Evolutionary conservation across 2,329 filamentous ascomycete genomes (phyloP), one percentile per base, ranked within the genome.

Genomic region (Cordyceps cateniannulata): DNA sequence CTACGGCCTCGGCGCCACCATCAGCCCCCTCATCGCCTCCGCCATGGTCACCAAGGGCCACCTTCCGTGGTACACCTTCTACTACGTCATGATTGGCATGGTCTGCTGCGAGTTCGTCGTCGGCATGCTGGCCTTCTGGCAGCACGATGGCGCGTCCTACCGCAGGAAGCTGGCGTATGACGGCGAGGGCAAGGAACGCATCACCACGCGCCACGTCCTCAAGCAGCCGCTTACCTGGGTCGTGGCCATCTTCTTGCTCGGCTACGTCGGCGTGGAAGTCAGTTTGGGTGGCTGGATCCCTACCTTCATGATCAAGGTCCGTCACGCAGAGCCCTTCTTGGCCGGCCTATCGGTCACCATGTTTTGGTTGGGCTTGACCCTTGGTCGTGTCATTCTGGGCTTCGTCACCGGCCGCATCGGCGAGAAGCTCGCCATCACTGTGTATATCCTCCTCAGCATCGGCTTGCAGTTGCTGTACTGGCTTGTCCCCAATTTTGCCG

Each of bases 321-420:
- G 92, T 16, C 72, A 87, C 42, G 90, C 86, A 3, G 81, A 78
- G 25, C 77, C 85, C 0, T 93, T 95, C 68, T 80, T 85, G 2
- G 86, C 88, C 38, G 91, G 91, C 3, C 84, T 95, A 75, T 85
- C 85, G 0, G 87, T 86, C 0, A 93, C 90, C 0, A 87, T 90
- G 0, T 96, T 93, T 75, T 96, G 91, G 91, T 81, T 91, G 48
- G 91, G 91, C 0, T 80, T 96, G 64, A 93, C 90, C 0, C 72
- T 91, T 0, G 91, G 91, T 0, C 79, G 91, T 1, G 76, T 95
- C 3, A 71, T 86, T 0, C 73, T 96, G 18, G 90, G 90, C 0
- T 95, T 96, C 66, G 77, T 93, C 3, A 96, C 91, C 1, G 86
- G 87, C 2, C 77, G 81, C 2, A 76, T 91, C 20, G 90, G 90